Conservation (phyloP, 805 yeast genomes). For the Yamadazyma takamatsuzukensis region DNA sequence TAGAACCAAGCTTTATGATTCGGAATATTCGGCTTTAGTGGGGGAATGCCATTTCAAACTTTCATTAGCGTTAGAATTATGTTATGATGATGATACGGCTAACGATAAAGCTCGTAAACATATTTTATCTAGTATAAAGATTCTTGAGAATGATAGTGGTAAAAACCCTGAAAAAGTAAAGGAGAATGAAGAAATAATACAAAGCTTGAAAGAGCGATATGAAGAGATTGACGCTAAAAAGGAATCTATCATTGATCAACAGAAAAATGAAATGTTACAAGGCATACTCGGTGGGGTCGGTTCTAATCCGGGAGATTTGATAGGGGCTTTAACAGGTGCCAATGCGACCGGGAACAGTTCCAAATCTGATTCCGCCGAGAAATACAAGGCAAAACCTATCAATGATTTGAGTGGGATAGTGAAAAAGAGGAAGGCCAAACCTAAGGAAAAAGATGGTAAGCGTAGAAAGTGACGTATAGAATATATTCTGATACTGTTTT, state of each 20-base stretch:
- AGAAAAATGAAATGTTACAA: conserved; percentile 50
- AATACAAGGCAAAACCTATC: conserved; percentile 31
- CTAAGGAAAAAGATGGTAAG: conserved; percentile 9
- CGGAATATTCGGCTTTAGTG: conserved; percentile 50
- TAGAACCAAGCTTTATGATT: conserved; percentile 48
- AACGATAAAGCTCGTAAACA: conserved; percentile 52
- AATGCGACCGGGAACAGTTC: conserved; percentile 10
- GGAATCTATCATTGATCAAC: conserved; percentile 43
- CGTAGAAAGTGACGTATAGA: too few relatives aligned
- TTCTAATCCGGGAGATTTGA: conserved; percentile 15
- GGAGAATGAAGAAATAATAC: conserved; percentile 45
- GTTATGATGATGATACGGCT: conserved; percentile 47
- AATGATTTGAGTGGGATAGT: conserved; percentile 65
- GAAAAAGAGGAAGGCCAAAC: conserved; percentile 45
- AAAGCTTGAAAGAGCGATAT: conserved; percentile 54
- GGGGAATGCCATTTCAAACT: conserved; percentile 81
- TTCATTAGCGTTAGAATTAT: conserved; percentile 73
- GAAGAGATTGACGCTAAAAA: conserved; percentile 54
- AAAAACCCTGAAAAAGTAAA: conserved; percentile 29
- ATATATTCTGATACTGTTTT: too few relatives aligned
- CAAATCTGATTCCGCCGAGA: conserved; percentile 1
- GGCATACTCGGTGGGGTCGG: conserved; percentile 58
- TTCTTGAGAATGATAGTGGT: conserved; percentile 42
- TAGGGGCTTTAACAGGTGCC: conserved; percentile 5
- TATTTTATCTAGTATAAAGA: conserved; percentile 47